Base-by-base conservation (phyloP, 2,329 filamentous ascomycete genomes). In the Penicillium brasilianum region DNA sequence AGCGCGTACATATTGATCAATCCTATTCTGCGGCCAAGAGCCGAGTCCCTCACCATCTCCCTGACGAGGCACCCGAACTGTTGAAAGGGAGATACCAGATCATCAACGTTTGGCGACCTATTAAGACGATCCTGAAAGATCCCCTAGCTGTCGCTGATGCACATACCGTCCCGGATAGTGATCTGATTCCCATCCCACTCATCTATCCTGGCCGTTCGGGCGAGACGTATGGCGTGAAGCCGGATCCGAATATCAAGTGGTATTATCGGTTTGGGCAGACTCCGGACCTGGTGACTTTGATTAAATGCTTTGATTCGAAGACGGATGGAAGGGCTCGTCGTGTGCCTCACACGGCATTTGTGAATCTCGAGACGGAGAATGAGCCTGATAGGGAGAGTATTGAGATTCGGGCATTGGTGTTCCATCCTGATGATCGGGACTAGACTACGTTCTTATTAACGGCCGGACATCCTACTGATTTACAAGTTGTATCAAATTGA, bases 261-360 rank as follows among this genome's bases (percentile, higher is more conserved):
- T 83, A 81, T 69, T 87, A 84, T 71, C 78, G 83, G 61, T 78
- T 78, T 51, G 78, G 77, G 1, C 81, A 87, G 69, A 78, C 76
- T 0, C 84, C 84, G 0, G 77, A 83, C 3, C 80, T 88, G 74
- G 82, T 85, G 3, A 77, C 85, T 3, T 67, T 88, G 46, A 85
- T 88, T 73, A 88, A 88, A 72, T 87, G 84, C 67, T 88, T 84
- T 68, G 87, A 88, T 71, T 84, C 78, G 28, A 84, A 85, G 77
- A 76, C 76, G 25, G 84, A 86, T 69, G 84, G 83, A 0, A 72
- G 82, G 28, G 83, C 84, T 6, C 77, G 84, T 10, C 71, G 84
- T 4, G 80, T 84, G 34, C 84, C 85, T n/a, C 85, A 87, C 66
- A 80, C 80, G 6, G 83, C 85, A 2, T 87, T 88, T 76, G 74